Conservation (phyloP, 2,329 filamentous ascomycete genomes). For the Didymella keratinophila region DNA sequence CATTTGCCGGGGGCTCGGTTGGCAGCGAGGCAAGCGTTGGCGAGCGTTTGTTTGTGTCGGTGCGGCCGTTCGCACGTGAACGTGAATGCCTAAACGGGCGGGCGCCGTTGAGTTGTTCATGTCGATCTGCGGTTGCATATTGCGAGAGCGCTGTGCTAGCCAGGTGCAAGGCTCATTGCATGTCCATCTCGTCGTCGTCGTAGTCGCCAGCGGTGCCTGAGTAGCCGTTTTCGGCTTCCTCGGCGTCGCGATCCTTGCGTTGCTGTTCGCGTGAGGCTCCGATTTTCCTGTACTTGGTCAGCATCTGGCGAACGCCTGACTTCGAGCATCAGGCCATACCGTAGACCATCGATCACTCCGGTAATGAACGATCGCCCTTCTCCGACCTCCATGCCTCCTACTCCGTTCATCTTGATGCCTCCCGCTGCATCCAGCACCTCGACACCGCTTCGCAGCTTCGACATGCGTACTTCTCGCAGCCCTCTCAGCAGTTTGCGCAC, state of each 20-base stretch:
- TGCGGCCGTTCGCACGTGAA: constrained; percentile 2
- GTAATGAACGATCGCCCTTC: constrained; percentile 85
- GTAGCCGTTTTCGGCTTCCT: constrained; percentile 66
- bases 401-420: constrained; percentile 78
- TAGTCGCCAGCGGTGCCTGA: constrained; percentile 66
- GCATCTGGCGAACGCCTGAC: neutral
- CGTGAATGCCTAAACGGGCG: neutral
- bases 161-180: constrained; percentile 34
- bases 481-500: constrained; percentile 80
- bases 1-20: constrained; percentile 16
- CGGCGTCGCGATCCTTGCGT: constrained; percentile 77
- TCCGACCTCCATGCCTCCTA: constrained; percentile 91
- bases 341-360: constrained; percentile 85
- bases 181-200: constrained; percentile 60
- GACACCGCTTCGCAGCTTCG: constrained; percentile 83
- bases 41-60: neutral
- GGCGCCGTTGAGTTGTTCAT: constrained; percentile 2
- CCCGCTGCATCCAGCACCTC: constrained; percentile 74
- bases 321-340: constrained; percentile 48
- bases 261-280: constrained; percentile 81
- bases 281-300: constrained; percentile 66
- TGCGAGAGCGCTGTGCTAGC: neutral
- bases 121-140: neutral
- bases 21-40: neutral
- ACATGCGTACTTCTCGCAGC: constrained; percentile 84